Evolutionary conservation across 257 asterid species (phyloP).

Genomic region (Avicennia marina): DNA sequence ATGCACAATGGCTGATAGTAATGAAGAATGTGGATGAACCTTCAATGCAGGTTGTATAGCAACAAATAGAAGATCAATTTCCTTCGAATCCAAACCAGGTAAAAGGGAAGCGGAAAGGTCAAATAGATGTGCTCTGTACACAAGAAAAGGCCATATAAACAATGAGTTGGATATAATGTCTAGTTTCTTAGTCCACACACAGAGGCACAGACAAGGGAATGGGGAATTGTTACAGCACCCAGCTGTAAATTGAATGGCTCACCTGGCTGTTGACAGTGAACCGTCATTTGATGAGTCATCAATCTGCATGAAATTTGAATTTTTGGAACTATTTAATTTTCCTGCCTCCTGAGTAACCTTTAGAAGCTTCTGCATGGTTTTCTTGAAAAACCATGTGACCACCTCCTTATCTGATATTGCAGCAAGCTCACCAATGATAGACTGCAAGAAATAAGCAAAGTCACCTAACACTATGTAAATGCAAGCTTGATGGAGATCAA

Average conservation of each 20-base stretch:
- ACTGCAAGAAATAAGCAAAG: conserved; percentile 39
- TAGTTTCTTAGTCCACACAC: too few species aligned
- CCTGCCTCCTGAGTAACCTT: conserved; percentile 50
- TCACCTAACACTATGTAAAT: conserved; percentile 8
- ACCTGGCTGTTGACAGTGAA: conserved; percentile 58
- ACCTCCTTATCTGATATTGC: conserved; percentile 63
- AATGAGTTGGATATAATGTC: not conserved
- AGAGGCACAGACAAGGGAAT: not conserved
- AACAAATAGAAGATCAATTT: conserved; percentile 53
- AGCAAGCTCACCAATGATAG: conserved; percentile 69
- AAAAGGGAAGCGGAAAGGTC: conserved; percentile 81
- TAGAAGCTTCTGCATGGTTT: conserved; percentile 63
- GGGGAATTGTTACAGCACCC: not conserved
- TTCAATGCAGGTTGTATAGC: conserved; percentile 56
- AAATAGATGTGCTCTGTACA: conserved; percentile 68
- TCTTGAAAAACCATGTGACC: conserved; percentile 44
- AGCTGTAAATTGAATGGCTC: conserved; percentile 5
- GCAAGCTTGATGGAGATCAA: not conserved
- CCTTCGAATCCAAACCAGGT: conserved; percentile 75
- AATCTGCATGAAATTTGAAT: conserved; percentile 61
- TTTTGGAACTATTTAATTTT: conserved; percentile 33
- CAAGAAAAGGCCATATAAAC: conserved; percentile 14
- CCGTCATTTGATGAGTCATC: conserved; percentile 42
- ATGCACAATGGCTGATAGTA: not conserved
- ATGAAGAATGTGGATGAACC: conserved; percentile 37